Base-by-base conservation (phyloP, 768 basidiomycete species). In the Boletus tomentosulus region DNA sequence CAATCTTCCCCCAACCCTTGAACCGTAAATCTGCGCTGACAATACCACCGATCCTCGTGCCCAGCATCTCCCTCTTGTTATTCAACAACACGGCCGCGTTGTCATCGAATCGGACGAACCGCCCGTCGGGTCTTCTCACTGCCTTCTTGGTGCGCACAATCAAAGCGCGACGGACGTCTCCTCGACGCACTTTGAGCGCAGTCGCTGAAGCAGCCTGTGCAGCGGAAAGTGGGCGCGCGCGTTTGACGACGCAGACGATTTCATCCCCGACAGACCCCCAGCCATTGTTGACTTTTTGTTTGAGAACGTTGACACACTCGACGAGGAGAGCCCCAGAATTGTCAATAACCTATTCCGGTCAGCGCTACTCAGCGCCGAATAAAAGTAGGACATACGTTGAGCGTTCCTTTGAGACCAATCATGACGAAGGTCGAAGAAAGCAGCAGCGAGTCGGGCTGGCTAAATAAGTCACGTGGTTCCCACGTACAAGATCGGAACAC, bases 301-400 rank as follows among this genome's bases (percentile, higher is more conserved):
- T 98, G 54, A 97, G 78, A 28, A 98, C 84, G 71, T 98, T 97
- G 68, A 98, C 92, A 66, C 94, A 97, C 77, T 98, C 96, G 39
- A 94, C 86, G 57, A 96, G 75, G 57, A 98, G 79, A 7, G 92
- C 95, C 31, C 96, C 96, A 6, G 96, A 94, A 72, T 98, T 98
- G 78, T 98, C 96, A 70, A 98, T 97, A 59, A 92, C 86, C 91
- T 93, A 53, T 34, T 34, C n/a, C 15, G 31, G 30, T 58, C 27
- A 34, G 13, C n/a, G 7, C 57, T 37, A 33, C 48, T 41, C 34
- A 24, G n/a, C 30, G 6, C 16, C 28, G 8, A 19, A 22, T 38
- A 39, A 35, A 25, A 16, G 34, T 42, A 15, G 24, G 27, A 71
- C 82, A 51, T 60, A 91, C 92, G 74, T 92, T 94, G 55, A 98